These are phyloP conservation scores for Nothophaeocryptopus gaeumannii DNA, from an alignment of 2,329 filamentous ascomycete species.

Conservation along the genomic window DNA sequence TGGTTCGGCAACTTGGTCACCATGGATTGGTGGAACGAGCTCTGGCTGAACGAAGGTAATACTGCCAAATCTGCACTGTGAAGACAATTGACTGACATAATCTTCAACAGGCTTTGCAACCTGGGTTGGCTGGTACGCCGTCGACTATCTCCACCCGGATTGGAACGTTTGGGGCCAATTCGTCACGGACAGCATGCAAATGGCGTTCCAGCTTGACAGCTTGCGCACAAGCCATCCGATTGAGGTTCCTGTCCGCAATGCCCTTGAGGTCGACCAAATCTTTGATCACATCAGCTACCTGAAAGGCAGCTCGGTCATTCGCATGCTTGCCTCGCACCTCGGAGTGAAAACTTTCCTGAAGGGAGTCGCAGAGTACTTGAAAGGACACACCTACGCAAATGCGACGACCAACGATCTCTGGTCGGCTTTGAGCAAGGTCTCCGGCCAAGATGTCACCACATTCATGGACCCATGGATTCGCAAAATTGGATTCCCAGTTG, in stretches of 20 bases:
- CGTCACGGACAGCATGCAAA: constrained; percentile 90
- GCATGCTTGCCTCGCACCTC: constrained; percentile 91
- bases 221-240: constrained; percentile 92
- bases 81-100: constrained; percentile 34
- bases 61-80: background rate
- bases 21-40: constrained; percentile 78
- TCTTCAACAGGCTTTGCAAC: constrained; percentile 66
- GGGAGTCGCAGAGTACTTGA: constrained; percentile 86
- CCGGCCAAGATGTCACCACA: constrained; percentile 76
- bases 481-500: constrained; percentile 89
- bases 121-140: constrained; percentile 94
- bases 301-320: constrained; percentile 93
- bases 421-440: constrained; percentile 81
- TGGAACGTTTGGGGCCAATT: constrained; percentile 99
- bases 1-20: constrained; percentile 96
- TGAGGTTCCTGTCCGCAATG: constrained; percentile 90
- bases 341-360: constrained; percentile 84
- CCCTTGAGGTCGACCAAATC: constrained; percentile 94
- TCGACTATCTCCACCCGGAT: constrained; percentile 88
- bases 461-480: constrained; percentile 96
- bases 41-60: constrained; percentile 80
- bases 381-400: constrained; percentile 81
- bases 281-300: constrained; percentile 96
- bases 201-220: constrained; percentile 83
- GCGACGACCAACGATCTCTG: constrained; percentile 90